Conservation (phyloP, 352 stramenopile genomes). For the Phytophthora boehmeriae region DNA sequence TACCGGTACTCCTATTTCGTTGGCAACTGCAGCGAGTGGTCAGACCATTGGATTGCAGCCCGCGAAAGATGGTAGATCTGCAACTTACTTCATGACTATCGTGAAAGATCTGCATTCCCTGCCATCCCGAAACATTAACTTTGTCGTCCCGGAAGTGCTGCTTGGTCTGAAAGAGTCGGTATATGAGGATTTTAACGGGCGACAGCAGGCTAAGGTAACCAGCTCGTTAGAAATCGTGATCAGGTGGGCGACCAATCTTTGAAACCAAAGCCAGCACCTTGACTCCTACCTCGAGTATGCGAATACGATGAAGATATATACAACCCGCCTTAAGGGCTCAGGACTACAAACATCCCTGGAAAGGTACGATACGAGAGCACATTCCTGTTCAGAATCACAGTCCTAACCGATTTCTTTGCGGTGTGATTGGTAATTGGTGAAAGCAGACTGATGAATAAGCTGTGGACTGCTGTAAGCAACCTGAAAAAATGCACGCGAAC, state of each 20-base stretch:
- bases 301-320: slow-evolving; percentile 6
- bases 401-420: too few relatives aligned
- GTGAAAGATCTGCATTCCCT: slow-evolving; percentile 11
- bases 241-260: slow-evolving; percentile 2
- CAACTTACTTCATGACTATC: slow-evolving; percentile 4
- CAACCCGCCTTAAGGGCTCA: slow-evolving; percentile 3
- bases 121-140: not conserved
- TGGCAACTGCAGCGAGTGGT: not conserved
- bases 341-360: not conserved
- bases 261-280: slow-evolving; percentile 7
- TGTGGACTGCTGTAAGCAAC: too few relatives aligned
- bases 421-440: too few relatives aligned
- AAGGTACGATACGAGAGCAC: slow-evolving; percentile 6
- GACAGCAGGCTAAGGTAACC: not conserved
- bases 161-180: slow-evolving; percentile 11
- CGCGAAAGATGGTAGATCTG: not conserved
- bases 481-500: too few relatives aligned
- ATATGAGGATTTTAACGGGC: slow-evolving; percentile 6
- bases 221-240: slow-evolving; percentile 7
- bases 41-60: too few relatives aligned
- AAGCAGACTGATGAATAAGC: too few relatives aligned
- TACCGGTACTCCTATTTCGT: not conserved
- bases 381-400: not conserved
- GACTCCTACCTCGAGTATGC: slow-evolving; percentile 10
- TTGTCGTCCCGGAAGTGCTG: slow-evolving; percentile 15